Evolutionary conservation across 2,329 filamentous ascomycete genomes (phyloP).

Genomic region (Colletotrichum siamense): DNA sequence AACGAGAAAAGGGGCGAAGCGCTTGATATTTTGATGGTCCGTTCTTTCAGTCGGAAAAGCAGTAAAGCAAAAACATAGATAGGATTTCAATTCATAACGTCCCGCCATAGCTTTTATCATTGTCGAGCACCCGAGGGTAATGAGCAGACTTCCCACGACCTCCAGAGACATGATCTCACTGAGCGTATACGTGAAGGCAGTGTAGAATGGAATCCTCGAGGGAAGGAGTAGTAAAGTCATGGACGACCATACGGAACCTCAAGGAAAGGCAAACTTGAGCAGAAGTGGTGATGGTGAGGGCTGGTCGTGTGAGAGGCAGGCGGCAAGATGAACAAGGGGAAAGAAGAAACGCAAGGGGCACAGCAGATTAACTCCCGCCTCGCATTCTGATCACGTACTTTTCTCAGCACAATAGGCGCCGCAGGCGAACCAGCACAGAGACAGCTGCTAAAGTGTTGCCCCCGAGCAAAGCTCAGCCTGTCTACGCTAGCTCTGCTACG

Average conservation of each 20-base stretch:
- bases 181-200: no score
- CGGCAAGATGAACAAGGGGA: neutral
- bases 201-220: no score
- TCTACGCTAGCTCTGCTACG: no score
- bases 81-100: neutral
- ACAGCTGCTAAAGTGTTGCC: neutral
- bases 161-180: no score
- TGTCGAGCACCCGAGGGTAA: no score
- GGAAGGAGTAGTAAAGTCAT: no score
- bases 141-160: no score
- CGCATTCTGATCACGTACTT: neutral
- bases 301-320: neutral
- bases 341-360: neutral
- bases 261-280: neutral
- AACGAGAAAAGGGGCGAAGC: neutral
- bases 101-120: no score
- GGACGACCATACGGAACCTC: neutral
- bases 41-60: neutral
- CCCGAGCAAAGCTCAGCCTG: neutral
- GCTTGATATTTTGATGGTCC: neutral
- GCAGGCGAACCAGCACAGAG: neutral
- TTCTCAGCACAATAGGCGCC: neutral
- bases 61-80: neutral
- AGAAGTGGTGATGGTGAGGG: neutral
- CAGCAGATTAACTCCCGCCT: neutral